Base-by-base conservation (phyloP, 495 filamentous ascomycete species). In the Penicillium cosmopolitanum region DNA sequence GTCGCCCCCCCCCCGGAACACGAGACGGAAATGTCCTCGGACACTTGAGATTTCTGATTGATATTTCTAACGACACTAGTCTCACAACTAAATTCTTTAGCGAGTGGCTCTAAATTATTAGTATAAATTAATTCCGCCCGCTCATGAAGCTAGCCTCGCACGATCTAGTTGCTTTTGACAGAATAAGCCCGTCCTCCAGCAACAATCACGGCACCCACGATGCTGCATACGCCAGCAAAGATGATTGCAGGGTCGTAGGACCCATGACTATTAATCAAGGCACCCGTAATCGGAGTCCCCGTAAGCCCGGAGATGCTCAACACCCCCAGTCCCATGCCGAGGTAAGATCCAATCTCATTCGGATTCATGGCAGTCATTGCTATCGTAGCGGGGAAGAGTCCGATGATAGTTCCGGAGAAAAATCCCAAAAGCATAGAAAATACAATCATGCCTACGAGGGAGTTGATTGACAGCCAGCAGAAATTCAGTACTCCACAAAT, bases 401-500 rank as follows among this genome's bases (percentile, higher is more conserved):
- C 78, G 55, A 88, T 80, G 16, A 83, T 79, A 18, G 75, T 80
- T 0, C 86, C 86, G 40, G 77, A 83, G 5, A 77, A 75, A 53
- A 85, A 84, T 0, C 85, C 85, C 61, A 86, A 85, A 9, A 87
- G 33, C 8, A 83, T 60, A 6, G 78, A 71, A 53, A 86, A 86
- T 1, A 80, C 68, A 44, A 85, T 73, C 19, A 87, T 69, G 0
- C 76, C 78, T 0, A 74, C 67, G 11, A 72, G 74, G n/a, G 74
- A 73, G 18, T 72, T 64, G 12, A 82, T 80, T 4, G 79, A 57
- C 5, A 85, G 64, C 84, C 83, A 84, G 33, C 69, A 69, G 18
- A 73, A 60, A 28, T 65, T 53, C 12, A 68, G 16, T 19, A 71
- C 56, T 1, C 64, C 42, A 19, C 59, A 66, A 10, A 47, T 34